Percentiles rank a stretch among this genome's conserved stretches.
Conservation (phyloP, 2,329 filamentous ascomycete genomes). For the Teratosphaeriaceae sp. region DNA sequence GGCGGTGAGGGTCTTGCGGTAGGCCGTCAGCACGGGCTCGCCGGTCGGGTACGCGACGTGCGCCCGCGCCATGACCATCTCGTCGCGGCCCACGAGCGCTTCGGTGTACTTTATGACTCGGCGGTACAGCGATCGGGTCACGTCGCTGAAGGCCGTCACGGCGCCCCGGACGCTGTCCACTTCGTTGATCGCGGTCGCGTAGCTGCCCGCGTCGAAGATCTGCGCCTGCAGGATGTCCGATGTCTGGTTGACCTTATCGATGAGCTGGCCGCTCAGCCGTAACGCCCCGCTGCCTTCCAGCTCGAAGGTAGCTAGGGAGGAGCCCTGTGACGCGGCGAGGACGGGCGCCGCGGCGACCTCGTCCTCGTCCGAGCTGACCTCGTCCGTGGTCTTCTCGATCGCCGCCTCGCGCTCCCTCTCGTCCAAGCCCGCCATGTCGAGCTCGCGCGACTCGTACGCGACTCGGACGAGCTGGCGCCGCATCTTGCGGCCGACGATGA, state of each 20-base stretch:
- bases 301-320: background rate
- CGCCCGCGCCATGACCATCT: background rate
- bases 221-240: background rate
- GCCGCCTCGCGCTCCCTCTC: background rate
- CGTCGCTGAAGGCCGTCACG: background rate
- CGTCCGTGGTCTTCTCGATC: background rate
- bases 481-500: background rate
- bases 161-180: background rate
- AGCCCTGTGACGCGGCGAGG: background rate
- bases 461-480: background rate
- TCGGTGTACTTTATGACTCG: background rate
- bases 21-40: background rate
- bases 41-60: background rate
- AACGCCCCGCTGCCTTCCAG: conserved; percentile 1
- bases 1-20: background rate
- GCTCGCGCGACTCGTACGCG: background rate
- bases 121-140: background rate
- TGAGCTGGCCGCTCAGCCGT: background rate
- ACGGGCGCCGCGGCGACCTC: background rate
- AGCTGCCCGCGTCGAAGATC: background rate
- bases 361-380: background rate
- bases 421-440: no score
- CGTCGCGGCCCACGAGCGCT: background rate
- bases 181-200: background rate
- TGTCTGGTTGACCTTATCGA: background rate